Evolutionary conservation across 192 early-diverging fungal genomes (phyloP).

Genomic region (Entomortierella parvispora): DNA sequence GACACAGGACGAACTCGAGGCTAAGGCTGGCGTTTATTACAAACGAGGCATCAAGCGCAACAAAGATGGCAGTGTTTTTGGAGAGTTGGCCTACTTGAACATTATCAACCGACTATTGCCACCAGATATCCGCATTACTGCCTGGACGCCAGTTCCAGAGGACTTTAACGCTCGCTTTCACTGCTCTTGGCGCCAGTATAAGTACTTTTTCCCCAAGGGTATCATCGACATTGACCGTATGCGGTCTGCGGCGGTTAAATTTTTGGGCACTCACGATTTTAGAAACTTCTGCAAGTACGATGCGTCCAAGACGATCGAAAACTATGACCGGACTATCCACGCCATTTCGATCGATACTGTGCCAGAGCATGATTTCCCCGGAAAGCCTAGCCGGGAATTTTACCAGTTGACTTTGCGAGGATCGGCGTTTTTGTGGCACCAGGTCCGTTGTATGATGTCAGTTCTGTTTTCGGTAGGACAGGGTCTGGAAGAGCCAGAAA

Average conservation of each 20-base stretch:
- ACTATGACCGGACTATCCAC: slow-evolving; percentile 81
- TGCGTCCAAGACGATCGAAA: slow-evolving; percentile 80
- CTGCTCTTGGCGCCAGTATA: slow-evolving; percentile 86
- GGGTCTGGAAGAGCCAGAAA: slow-evolving; percentile 75
- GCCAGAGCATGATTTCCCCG: slow-evolving; percentile 31
- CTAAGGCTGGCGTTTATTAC: slow-evolving; percentile 35
- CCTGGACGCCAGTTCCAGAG: slow-evolving; percentile 84
- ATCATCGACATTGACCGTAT: slow-evolving; percentile 80
- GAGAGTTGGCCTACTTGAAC: slow-evolving; percentile 83
- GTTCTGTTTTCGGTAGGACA: slow-evolving; percentile 89
- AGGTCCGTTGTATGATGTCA: slow-evolving; percentile 96
- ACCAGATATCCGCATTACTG: slow-evolving; percentile 87
- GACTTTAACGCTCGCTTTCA: slow-evolving; percentile 90
- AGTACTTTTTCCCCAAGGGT: slow-evolving; percentile 86
- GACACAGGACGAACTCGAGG: slow-evolving; percentile 30
- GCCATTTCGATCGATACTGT: slow-evolving; percentile 37
- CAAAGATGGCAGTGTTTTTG: slow-evolving; percentile 45
- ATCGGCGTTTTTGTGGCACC: slow-evolving; percentile 96
- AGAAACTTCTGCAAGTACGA: slow-evolving; percentile 97
- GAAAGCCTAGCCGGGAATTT: slow-evolving; percentile 52
- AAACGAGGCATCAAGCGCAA: slow-evolving; percentile 35
- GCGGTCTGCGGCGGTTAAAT: slow-evolving; percentile 74
- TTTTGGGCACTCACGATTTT: slow-evolving; percentile 90
- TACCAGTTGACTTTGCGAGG: slow-evolving; percentile 83
- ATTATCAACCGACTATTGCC: slow-evolving; percentile 90